These are phyloP conservation scores for Moesziomyces sp. DNA, from an alignment of 1,284 basidiomycete genomes.

Conservation along the genomic window DNA sequence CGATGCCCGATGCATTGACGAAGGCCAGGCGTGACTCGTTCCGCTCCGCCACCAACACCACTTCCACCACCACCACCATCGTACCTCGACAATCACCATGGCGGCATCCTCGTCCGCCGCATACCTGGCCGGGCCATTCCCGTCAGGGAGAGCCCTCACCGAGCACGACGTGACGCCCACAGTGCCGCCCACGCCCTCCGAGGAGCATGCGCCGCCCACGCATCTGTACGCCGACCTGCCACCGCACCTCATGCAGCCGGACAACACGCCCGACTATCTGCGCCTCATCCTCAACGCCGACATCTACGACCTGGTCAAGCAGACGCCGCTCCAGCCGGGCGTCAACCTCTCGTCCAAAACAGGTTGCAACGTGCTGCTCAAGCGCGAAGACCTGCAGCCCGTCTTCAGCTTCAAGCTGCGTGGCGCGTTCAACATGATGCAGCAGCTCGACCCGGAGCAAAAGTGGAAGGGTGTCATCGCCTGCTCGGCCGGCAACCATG, in stretches of 20 bases:
- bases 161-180: conserved; percentile 29
- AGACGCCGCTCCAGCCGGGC: conserved; percentile 89
- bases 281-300: conserved; percentile 90
- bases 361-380: conserved; percentile 93
- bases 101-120: conserved; percentile 10
- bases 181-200: conserved; percentile 30
- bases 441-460: conserved; percentile 84
- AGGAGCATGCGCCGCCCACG: conserved; percentile 20
- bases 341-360: conserved; percentile 85
- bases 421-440: conserved; percentile 99
- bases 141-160: conserved; percentile 40
- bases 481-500: conserved; percentile 98
- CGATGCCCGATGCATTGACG: no score
- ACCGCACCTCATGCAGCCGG: conserved; percentile 76
- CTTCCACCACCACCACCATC: neutral
- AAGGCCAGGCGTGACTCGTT: no score
- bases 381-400: conserved; percentile 93
- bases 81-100: neutral
- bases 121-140: conserved; percentile 42
- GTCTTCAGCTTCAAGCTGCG: conserved; percentile 96
- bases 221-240: conserved; percentile 76
- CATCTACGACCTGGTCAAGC: conserved; percentile 91
- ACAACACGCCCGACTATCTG: conserved; percentile 89
- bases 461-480: conserved; percentile 97
- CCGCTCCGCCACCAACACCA: neutral